Conservation (phyloP, 805 yeast species). For the Schizosaccharomyces osmophilus region DNA sequence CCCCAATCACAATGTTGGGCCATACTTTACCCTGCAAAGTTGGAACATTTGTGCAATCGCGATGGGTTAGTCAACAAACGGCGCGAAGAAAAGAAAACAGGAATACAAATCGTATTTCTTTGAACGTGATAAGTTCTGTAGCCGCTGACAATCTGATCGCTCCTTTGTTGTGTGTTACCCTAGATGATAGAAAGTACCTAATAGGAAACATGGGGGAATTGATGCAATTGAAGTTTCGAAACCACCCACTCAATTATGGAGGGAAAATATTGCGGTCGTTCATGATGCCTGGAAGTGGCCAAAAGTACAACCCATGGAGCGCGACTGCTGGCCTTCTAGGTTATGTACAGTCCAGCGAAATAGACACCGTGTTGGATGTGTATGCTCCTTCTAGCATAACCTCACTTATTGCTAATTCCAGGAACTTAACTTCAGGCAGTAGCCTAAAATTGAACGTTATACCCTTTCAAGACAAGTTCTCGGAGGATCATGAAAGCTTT, state of each 20-base stretch:
- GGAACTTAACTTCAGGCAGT: not conserved
- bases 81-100: not conserved
- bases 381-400: not conserved
- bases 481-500: not conserved
- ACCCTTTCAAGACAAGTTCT: not conserved
- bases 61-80: not conserved
- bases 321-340: not conserved
- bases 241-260: not conserved
- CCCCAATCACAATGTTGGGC: too few relatives aligned
- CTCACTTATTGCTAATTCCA: not conserved
- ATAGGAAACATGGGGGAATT: not conserved
- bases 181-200: not conserved
- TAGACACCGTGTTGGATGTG: not conserved
- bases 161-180: not conserved
- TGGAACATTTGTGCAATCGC: too few relatives aligned
- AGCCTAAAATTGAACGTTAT: not conserved
- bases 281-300: not conserved
- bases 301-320: not conserved
- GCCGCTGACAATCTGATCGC: conserved; percentile 1
- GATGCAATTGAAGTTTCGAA: not conserved
- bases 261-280: not conserved
- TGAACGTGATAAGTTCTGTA: conserved; percentile 81
- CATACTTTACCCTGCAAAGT: too few relatives aligned
- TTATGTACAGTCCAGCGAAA: not conserved
- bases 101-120: not conserved